A percentile compares a stretch with the other conserved stretches of the same genome.
Conservation (phyloP, 2,329 filamentous ascomycete genomes). For the Aspergillus hortae region DNA sequence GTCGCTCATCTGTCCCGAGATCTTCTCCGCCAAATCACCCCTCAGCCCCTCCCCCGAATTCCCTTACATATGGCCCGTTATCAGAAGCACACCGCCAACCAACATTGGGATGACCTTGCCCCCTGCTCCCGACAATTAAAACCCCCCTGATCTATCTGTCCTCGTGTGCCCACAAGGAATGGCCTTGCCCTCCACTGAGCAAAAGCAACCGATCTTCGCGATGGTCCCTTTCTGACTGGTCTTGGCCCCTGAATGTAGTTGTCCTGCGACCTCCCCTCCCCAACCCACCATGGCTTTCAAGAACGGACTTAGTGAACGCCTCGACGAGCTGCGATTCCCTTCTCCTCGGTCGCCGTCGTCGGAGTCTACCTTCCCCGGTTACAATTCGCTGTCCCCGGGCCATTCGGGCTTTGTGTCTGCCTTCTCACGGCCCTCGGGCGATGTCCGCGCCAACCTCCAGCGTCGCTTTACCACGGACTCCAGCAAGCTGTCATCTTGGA, state of each 20-base stretch:
- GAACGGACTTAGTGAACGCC: constrained; percentile 59
- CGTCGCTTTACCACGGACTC: constrained; percentile 93
- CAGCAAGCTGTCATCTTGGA: constrained; percentile 73
- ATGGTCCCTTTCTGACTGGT: constrained; percentile 21
- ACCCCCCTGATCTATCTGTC: constrained; percentile 11
- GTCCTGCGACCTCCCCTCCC: constrained; percentile 26
- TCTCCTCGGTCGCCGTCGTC: constrained; percentile 73
- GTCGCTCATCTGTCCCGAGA: constrained; percentile 26
- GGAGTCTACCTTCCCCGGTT: constrained; percentile 70
- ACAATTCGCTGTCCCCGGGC: constrained; percentile 68
- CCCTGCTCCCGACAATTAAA: constrained; percentile 13
- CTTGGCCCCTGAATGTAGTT: constrained; percentile 23
- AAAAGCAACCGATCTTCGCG: background rate
- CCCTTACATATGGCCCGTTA: constrained; percentile 33
- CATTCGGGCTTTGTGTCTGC: constrained; percentile 63
- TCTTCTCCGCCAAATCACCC: constrained; percentile 29
- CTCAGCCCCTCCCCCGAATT: constrained; percentile 32
- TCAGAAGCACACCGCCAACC: constrained; percentile 31
- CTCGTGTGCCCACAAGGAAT: constrained; percentile 10
- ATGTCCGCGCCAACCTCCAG: constrained; percentile 74
- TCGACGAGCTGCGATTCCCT: constrained; percentile 78
- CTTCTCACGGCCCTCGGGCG: constrained; percentile 55
- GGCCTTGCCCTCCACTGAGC: constrained; percentile 9
- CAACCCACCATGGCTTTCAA: constrained; percentile 60
- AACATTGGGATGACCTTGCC: constrained; percentile 9